A percentile compares a stretch with the other conserved stretches of the same genome.
Conservation (phyloP, 75 land plant genomes). For the Larix kaempferi region DNA sequence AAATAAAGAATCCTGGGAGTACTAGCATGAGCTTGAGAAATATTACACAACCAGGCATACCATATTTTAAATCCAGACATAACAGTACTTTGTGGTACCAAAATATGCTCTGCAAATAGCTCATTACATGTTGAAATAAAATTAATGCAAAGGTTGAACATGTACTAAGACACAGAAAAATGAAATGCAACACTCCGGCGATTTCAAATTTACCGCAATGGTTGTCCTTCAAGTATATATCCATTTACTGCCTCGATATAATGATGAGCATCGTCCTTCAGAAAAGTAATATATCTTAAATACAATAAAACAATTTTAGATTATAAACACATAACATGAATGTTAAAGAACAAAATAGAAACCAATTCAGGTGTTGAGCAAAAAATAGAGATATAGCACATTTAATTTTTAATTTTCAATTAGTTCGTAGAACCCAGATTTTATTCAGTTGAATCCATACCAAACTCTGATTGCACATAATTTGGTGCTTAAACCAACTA, state of each 20-base stretch:
- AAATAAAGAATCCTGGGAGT: background rate
- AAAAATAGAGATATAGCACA: too few relatives aligned
- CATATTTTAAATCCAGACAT: conserved; percentile 80
- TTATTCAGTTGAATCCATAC: background rate
- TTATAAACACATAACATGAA: background rate
- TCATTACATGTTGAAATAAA: background rate
- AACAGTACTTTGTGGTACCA: conserved; percentile 92
- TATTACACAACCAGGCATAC: conserved; percentile 26
- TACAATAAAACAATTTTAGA: background rate
- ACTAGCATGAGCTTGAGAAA: background rate
- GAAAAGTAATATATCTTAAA: conserved; percentile 70
- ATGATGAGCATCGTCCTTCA: conserved; percentile 74
- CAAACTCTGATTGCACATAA: background rate
- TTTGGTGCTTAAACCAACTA: background rate
- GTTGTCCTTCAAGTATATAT: conserved; percentile 58
- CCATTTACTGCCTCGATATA: conserved; percentile 77
- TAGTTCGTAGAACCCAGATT: background rate
- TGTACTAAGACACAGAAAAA: background rate
- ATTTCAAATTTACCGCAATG: conserved; percentile 43
- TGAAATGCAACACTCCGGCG: background rate
- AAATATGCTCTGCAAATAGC: conserved; percentile 63
- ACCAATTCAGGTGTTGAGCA: too few relatives aligned
- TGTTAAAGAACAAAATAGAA: background rate
- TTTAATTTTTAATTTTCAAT: too few relatives aligned
- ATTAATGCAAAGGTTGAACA: background rate